These are phyloP conservation scores for Xylariaceae sp. DNA, from an alignment of 2,329 filamentous ascomycete genomes.

Conservation along the genomic window DNA sequence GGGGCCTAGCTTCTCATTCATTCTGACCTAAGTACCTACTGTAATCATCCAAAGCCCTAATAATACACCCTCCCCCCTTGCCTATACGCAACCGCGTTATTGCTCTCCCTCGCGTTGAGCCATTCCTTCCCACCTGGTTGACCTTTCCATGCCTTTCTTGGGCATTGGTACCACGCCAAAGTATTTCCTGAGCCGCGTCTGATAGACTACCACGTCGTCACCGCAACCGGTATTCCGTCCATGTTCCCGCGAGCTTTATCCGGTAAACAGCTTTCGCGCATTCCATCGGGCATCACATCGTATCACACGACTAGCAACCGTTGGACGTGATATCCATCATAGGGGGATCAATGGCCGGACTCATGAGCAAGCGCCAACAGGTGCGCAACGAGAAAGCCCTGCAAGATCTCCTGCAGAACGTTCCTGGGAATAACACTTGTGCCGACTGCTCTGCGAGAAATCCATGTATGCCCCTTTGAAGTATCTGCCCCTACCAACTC, in stretches of 20 bases:
- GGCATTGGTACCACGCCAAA: constrained; percentile 8
- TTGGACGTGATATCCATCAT: constrained; percentile 5
- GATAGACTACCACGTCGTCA: neutral
- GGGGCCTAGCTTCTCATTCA: too few relatives aligned
- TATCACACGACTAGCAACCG: constrained; percentile 1
- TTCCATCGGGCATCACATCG: too few relatives aligned
- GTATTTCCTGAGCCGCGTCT: constrained; percentile 12
- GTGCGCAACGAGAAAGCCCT: constrained; percentile 91
- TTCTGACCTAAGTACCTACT: too few relatives aligned
- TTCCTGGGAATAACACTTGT: constrained; percentile 88
- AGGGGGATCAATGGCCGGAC: constrained; percentile 56
- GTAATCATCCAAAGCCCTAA: too few relatives aligned
- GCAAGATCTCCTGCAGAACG: constrained; percentile 78
- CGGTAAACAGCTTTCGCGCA: too few relatives aligned
- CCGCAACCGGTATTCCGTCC: neutral
- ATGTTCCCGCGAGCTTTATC: too few relatives aligned
- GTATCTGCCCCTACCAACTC: neutral
- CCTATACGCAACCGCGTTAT: constrained; percentile 13
- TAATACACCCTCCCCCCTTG: constrained; percentile 3
- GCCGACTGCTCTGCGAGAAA: constrained; percentile 90
- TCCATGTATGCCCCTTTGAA: constrained; percentile 58
- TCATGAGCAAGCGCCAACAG: constrained; percentile 92
- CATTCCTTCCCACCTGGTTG: constrained; percentile 8
- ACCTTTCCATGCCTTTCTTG: constrained; percentile 3
- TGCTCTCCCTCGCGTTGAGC: constrained; percentile 11